phyloP scores from a whole-genome alignment of 2,329 filamentous ascomycete species.

The Exophiala xenobiotica region DNA sequence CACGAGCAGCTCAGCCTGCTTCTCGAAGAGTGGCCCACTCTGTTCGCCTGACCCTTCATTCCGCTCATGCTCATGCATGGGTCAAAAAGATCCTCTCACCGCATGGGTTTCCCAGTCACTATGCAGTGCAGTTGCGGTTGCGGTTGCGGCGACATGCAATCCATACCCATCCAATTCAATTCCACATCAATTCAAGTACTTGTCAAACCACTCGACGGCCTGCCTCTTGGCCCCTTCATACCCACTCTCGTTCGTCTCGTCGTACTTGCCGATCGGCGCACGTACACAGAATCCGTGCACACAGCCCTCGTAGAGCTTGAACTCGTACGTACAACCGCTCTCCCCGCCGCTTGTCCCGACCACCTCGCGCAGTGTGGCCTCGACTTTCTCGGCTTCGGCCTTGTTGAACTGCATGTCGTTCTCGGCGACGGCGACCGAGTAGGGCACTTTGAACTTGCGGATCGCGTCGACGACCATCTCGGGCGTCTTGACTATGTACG shows the following conservation, averaged over 20 bases:
- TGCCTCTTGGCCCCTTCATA: conserved; percentile 19
- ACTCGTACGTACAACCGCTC: conserved; percentile 20
- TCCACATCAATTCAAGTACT: conserved; percentile 21
- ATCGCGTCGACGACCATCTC: conserved; percentile 39
- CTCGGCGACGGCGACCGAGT: conserved; percentile 32
- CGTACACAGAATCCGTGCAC: conserved; percentile 27
- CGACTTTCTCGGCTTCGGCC: conserved; percentile 39
- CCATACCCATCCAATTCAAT: neutral
- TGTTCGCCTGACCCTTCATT: too few species aligned
- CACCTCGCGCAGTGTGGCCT: conserved; percentile 21
- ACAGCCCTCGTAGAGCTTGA: conserved; percentile 26
- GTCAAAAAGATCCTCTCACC: too few species aligned
- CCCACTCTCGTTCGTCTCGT: conserved; percentile 10
- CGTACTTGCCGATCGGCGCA: conserved; percentile 9
- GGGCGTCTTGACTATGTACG: conserved; percentile 43
- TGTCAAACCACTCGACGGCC: conserved; percentile 28
- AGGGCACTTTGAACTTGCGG: conserved; percentile 24
- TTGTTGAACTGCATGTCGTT: conserved; percentile 46
- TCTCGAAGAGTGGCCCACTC: too few species aligned
- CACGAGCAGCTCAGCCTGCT: too few species aligned
- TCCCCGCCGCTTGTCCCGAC: conserved; percentile 9
- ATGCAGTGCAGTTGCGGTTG: too few species aligned
- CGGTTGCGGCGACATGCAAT: too few species aligned
- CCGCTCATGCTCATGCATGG: too few species aligned
- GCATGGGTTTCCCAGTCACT: too few species aligned